Evolutionary conservation across 495 filamentous ascomycete species (phyloP).

Genomic region (Lindgomyces ingoldianus): DNA sequence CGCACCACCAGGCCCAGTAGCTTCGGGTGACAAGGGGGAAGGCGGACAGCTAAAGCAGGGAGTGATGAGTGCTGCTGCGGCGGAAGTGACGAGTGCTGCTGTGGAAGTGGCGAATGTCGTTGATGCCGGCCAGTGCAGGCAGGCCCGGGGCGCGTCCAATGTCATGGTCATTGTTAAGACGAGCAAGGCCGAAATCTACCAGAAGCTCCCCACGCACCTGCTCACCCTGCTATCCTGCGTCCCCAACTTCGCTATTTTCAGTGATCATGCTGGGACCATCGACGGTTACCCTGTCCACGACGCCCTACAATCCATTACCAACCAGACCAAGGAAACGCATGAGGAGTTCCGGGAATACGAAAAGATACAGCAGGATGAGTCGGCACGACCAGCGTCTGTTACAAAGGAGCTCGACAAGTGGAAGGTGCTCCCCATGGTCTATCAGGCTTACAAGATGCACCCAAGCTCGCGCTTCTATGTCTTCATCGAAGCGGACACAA

Average conservation of each 20-base stretch:
- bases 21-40: too few relatives aligned
- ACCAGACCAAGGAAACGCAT: constrained; percentile 44
- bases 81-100: not conserved
- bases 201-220: constrained; percentile 50
- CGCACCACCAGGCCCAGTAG: too few relatives aligned
- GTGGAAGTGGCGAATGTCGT: not conserved
- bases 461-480: constrained; percentile 65
- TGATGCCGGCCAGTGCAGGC: constrained; percentile 1
- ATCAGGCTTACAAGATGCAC: constrained; percentile 47
- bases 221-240: constrained; percentile 55
- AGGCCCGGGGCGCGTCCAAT: constrained; percentile 35
- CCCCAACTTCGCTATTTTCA: constrained; percentile 58
- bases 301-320: constrained; percentile 50
- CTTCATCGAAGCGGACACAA: constrained; percentile 71
- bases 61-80: too few relatives aligned
- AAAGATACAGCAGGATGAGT: constrained; percentile 48
- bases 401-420: constrained; percentile 61
- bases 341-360: constrained; percentile 58
- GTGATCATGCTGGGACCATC: constrained; percentile 56
- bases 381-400: constrained; percentile 49
- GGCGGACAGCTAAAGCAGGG: too few relatives aligned
- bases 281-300: constrained; percentile 53
- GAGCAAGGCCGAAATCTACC: constrained; percentile 40
- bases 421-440: constrained; percentile 61
- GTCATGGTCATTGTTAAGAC: constrained; percentile 45